Evolutionary conservation across 306 rosid species (phyloP), one percentile per base, ranked within the genome.

Genomic region (Oxytropis ochrocephala): DNA sequence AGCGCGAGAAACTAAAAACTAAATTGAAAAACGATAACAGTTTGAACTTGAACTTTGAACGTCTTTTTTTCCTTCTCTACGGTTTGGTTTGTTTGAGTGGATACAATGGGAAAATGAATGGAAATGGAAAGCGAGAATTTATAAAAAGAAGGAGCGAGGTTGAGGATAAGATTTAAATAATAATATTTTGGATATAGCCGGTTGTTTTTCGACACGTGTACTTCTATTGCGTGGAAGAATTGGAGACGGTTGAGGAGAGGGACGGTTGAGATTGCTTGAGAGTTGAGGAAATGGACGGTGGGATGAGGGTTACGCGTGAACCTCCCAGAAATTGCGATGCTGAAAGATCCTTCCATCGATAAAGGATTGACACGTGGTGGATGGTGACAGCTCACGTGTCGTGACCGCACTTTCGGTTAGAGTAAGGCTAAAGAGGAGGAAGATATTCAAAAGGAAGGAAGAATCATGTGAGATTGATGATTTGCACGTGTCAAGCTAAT

Each of bases 211-310:
- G 88, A 59, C 95, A 79, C 86, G 86, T 77, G 80, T 70, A 1
- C 0, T 0, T 0, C 0, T 9, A 11, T 11, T 65, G 55, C 90
- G 86, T 86, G 86, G 80, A 70, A 18, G 11, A 4, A 6, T 0
- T 0, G 0, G 5, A 11, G 17, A 61, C 75, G 67, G 27, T 51
- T 4, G 13, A 70, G 44, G n/a, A 43, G 76, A 71, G 72, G 74
- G 17, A 85, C 85, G 84, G 94, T 72, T 69, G 67, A 17, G 91
- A 90, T 90, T 0, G 36, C 54, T 55, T 32, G 6, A 60, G 72
- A 42, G 33, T 54, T 68, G 81, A 68, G 6, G 49, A 18, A 59
- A 78, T 54, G 66, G 82, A 85, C 87, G 91, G 87, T 46, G 42
- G 10, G 83, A 78, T 78, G 30, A 0, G 13, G 1, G 1, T 9